phyloP scores from a whole-genome alignment of 2,329 filamentous ascomycete species.

The Penicillium sp. region DNA sequence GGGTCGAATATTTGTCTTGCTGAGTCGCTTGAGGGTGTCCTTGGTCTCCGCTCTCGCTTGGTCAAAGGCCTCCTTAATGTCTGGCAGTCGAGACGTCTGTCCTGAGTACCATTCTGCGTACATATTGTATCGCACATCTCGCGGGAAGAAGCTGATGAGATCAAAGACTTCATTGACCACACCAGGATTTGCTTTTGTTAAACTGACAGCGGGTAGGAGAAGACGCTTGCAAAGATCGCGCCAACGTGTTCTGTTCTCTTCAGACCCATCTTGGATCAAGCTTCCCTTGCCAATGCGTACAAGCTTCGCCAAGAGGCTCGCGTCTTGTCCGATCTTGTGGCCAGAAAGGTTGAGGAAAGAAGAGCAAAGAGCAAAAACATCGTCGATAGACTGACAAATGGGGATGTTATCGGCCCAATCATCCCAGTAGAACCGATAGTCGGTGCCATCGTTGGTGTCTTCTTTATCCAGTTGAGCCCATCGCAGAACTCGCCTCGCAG shows the following conservation, averaged over 20 bases:
- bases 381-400: conserved; percentile 83
- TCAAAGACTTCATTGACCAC: conserved; percentile 84
- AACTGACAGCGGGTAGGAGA: conserved; percentile 82
- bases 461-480: conserved; percentile 82
- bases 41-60: conserved; percentile 75
- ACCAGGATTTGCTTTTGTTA: conserved; percentile 79
- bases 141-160: conserved; percentile 74
- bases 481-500: conserved; percentile 66
- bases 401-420: conserved; percentile 95
- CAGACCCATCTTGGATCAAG: conserved; percentile 66
- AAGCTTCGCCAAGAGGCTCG: conserved; percentile 73
- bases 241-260: conserved; percentile 74
- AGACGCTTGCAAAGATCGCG: conserved; percentile 77
- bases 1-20: conserved; percentile 76
- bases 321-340: conserved; percentile 83
- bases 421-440: conserved; percentile 94
- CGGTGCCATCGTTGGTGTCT: conserved; percentile 69
- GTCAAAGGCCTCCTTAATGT: conserved; percentile 76
- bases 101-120: conserved; percentile 93
- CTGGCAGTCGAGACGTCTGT: conserved; percentile 69
- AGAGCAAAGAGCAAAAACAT: conserved; percentile 81
- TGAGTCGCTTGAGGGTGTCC: conserved; percentile 83
- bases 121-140: conserved; percentile 74
- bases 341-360: conserved; percentile 83
- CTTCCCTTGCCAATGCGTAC: conserved; percentile 80